phyloP scores from a whole-genome alignment of 2,329 filamentous ascomycete species.

The Scedosporium aurantiacum region DNA sequence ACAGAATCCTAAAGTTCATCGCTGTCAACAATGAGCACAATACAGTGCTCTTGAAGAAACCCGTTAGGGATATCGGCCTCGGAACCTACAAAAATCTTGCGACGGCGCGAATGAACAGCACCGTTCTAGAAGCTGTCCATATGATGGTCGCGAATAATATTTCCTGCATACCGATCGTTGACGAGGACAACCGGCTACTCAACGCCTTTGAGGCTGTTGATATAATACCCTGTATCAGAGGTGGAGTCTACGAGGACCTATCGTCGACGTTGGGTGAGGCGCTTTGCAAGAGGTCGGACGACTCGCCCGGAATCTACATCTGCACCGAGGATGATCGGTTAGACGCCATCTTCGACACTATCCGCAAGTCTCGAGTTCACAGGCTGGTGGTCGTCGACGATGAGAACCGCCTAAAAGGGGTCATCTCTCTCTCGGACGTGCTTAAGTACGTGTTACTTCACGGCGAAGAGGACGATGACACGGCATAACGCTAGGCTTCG shows the following conservation, averaged over 20 bases:
- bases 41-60: slow-evolving; percentile 80
- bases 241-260: slow-evolving; percentile 83
- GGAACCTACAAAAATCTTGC: slow-evolving; percentile 75
- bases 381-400: slow-evolving; percentile 89
- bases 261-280: slow-evolving; percentile 80
- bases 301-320: slow-evolving; percentile 94
- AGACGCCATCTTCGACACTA: slow-evolving; percentile 92
- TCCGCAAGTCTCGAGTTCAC: slow-evolving; percentile 90
- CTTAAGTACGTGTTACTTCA: slow-evolving; percentile 85
- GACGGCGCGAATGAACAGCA: slow-evolving; percentile 77
- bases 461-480: slow-evolving; percentile 44
- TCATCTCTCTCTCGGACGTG: slow-evolving; percentile 92
- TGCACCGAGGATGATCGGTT: slow-evolving; percentile 85
- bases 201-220: slow-evolving; percentile 98
- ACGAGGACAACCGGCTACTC: slow-evolving; percentile 63
- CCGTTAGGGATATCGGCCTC: slow-evolving; percentile 70
- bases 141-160: slow-evolving; percentile 88
- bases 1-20: slow-evolving; percentile 96
- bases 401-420: slow-evolving; percentile 70
- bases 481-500: neutral
- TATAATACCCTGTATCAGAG: slow-evolving; percentile 91
- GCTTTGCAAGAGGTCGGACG: slow-evolving; percentile 72
- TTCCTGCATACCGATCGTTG: slow-evolving; percentile 86
- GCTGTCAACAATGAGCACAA: slow-evolving; percentile 82
- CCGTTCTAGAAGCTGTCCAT: slow-evolving; percentile 90